Evolutionary conservation across 2,329 filamentous ascomycete genomes (phyloP), one percentile per base, ranked within the genome.

Genomic region (Sporothrix protearum): DNA sequence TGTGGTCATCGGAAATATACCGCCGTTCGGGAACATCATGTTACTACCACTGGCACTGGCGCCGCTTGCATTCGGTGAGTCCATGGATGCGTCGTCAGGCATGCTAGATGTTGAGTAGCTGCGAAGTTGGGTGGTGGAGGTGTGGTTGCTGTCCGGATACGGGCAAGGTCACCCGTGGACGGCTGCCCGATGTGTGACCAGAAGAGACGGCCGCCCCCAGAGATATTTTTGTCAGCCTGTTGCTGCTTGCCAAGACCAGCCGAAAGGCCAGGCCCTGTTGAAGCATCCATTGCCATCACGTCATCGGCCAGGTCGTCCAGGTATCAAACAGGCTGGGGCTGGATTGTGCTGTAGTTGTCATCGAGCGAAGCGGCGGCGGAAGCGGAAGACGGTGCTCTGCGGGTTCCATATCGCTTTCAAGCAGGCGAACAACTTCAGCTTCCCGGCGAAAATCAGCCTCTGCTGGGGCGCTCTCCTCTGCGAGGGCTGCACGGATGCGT

Each of bases 361-460:
- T 77, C 71, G 71, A 81, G 75, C 63, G 79, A 70, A 82, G 77
- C 76, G 79, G 79, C 78, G 36, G 79, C 82, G 69, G 72, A 7
- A 49, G 66, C 4, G 71, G 73, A 42, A 72, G 70, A 2, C 61
- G 68, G 10, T 51, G 61, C 7, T 71, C 64, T 71, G 88, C 86
- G 16, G 89, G 81, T 66, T 89, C 88, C 74, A 90, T 86, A 77
- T 97, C 94, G 76, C 91, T 95, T 80, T 98, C 96, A 55, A 94
- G 91, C 36, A 98, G 96, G 68, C 93, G 92, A 74, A 99, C 93
- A 5, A 98, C 96, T 80, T 98, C 95, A 49, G 95, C 94, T 83
- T 99, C 96, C 51, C 94, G 91, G 69, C 92, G 90, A 71, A 93
- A 89, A 80, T 99, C 96, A 55, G 91, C 91, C 76, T 99, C 96